Conservation (phyloP, 2,329 filamentous ascomycete species). For the Aureobasidium sp. region DNA sequence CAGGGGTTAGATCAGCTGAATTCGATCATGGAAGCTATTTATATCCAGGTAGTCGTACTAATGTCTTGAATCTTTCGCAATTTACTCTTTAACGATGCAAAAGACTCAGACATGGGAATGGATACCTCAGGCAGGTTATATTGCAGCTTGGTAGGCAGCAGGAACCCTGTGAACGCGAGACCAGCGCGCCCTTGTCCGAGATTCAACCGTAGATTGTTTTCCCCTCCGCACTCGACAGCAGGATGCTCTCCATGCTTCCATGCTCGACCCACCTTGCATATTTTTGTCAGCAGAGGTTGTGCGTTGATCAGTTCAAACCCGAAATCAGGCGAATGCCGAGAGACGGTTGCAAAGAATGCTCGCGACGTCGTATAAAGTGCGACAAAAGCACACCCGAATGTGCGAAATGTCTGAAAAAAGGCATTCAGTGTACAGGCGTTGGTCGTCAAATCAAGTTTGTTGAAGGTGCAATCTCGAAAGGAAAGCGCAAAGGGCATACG, state of each 20-base stretch:
- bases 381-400: constrained; percentile 33
- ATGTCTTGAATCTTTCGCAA: neutral
- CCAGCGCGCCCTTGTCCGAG: neutral
- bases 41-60: neutral
- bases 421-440: constrained; percentile 32
- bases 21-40: too few relatives aligned
- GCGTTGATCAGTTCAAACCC: too few relatives aligned
- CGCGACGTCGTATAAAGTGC: constrained; percentile 30
- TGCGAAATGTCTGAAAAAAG: constrained; percentile 30
- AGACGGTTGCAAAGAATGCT: constrained; percentile 31
- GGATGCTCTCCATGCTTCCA: neutral
- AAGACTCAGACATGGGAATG: neutral
- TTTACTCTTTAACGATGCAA: too few relatives aligned
- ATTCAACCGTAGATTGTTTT: neutral
- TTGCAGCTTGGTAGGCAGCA: neutral
- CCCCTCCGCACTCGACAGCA: neutral
- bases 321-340: neutral
- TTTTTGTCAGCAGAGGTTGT: too few relatives aligned
- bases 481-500: constrained; percentile 19
- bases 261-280: too few relatives aligned
- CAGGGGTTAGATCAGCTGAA: too few relatives aligned
- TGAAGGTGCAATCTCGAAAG: constrained; percentile 20
- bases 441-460: constrained; percentile 31
- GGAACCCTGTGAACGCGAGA: neutral
- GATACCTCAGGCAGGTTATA: neutral